Conservation (phyloP, 2,329 filamentous ascomycete genomes). For the Hymenoscyphus albidus region DNA sequence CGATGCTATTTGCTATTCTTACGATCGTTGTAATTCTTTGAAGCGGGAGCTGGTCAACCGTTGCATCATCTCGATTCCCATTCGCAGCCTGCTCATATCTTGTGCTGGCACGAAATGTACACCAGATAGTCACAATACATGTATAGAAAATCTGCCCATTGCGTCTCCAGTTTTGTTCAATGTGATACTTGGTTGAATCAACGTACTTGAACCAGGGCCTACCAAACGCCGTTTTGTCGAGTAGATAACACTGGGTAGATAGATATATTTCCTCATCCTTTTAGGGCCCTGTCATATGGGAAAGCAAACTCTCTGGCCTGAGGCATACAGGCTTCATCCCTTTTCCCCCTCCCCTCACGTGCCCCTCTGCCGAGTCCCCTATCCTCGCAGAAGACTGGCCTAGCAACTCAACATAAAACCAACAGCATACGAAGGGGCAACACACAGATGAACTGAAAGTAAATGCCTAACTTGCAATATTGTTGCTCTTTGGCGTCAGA, state of each 20-base stretch:
- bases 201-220: not conserved
- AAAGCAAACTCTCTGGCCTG: not conserved
- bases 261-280: too few species aligned
- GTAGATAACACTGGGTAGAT: too few species aligned
- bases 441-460: not conserved
- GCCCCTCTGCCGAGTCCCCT: not conserved
- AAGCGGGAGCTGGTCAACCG: conserved; percentile 33
- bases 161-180: not conserved
- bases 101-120: conserved; percentile 29
- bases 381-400: not conserved
- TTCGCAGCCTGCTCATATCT: conserved; percentile 17
- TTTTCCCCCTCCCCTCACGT: not conserved
- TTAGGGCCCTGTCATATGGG: not conserved
- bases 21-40: conserved; percentile 35
- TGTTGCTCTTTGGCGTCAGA: conserved; percentile 4
- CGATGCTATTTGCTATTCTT: conserved; percentile 26
- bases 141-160: conserved; percentile 12
- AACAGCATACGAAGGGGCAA: not conserved
- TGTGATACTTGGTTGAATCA: too few species aligned
- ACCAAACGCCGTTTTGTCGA: not conserved
- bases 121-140: conserved; percentile 12
- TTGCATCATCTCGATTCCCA: conserved; percentile 20
- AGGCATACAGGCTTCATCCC: not conserved
- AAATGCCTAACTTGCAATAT: not conserved
- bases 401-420: not conserved